A percentile compares a stretch with the other conserved stretches of the same genome.
Evolutionary conservation across 2,329 filamentous ascomycete species (phyloP).

Genomic region (Aaosphaeria pasadenensis): DNA sequence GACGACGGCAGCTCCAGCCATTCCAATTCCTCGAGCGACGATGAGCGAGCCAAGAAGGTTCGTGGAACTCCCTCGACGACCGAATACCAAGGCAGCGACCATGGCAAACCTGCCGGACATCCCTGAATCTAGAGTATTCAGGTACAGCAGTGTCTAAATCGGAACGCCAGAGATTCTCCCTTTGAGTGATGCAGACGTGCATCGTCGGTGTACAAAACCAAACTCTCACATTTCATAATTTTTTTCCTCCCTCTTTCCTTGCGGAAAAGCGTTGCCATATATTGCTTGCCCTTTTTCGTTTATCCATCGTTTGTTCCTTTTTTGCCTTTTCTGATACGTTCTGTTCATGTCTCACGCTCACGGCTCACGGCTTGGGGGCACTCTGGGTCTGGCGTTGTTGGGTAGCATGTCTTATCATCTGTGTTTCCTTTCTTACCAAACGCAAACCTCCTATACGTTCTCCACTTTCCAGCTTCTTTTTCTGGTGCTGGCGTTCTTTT

Average conservation of each 20-base stretch:
- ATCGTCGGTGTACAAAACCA: no score
- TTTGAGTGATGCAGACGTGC: no score
- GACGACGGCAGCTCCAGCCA: constrained; percentile 40
- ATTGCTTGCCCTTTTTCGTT: no score
- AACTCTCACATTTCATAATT: no score
- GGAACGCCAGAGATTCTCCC: no score
- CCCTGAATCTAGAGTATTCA: constrained; percentile 11
- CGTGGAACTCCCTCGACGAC: constrained; percentile 6
- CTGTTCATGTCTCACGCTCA: neutral
- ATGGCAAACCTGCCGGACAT: constrained; percentile 23
- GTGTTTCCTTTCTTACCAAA: neutral
- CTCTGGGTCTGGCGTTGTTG: constrained; percentile 12
- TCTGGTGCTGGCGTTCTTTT: no score
- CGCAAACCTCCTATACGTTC: neutral
- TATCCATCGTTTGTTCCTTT: no score
- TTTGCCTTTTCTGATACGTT: no score
- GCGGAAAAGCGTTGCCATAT: no score
- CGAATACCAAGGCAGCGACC: constrained; percentile 1
- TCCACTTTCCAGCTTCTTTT: no score
- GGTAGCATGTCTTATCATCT: neutral
- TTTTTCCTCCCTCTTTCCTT: no score
- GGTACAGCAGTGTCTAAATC: no score
- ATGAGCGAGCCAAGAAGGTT: constrained; percentile 27
- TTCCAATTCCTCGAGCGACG: constrained; percentile 28
- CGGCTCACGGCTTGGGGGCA: constrained; percentile 9